These are phyloP conservation scores for Annulohypoxylon truncatum DNA, from an alignment of 2,329 filamentous ascomycete genomes.

Conservation along the genomic window DNA sequence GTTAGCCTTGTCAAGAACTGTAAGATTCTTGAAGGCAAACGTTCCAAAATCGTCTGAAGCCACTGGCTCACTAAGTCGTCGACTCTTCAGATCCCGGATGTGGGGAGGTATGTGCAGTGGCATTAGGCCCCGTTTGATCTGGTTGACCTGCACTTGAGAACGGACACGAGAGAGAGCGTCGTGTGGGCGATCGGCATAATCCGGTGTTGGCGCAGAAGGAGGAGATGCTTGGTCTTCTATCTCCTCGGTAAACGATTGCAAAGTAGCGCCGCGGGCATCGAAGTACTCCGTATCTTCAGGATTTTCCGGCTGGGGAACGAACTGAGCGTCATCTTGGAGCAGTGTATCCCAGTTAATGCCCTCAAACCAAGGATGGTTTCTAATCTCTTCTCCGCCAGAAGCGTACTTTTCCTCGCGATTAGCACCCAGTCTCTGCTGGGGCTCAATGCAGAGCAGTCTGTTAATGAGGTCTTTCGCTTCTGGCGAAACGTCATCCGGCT, in stretches of 20 bases:
- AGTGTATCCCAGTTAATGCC: slow-evolving; percentile 90
- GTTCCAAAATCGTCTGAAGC: slow-evolving; percentile 92
- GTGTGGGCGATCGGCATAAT: slow-evolving; percentile 90
- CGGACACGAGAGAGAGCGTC: slow-evolving; percentile 92
- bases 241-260: slow-evolving; percentile 93
- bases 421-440: slow-evolving; percentile 82
- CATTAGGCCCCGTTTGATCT: slow-evolving; percentile 91
- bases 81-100: slow-evolving; percentile 88
- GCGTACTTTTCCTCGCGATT: slow-evolving; percentile 85
- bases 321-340: slow-evolving; percentile 94
- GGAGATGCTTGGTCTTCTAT: slow-evolving; percentile 89
- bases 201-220: slow-evolving; percentile 75
- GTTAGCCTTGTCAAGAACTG: slow-evolving; percentile 96
- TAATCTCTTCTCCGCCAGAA: slow-evolving; percentile 91
- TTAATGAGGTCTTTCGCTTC: slow-evolving; percentile 97
- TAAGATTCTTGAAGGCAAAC: slow-evolving; percentile 97
- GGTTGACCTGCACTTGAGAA: slow-evolving; percentile 77
- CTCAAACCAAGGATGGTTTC: slow-evolving; percentile 87
- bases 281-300: slow-evolving; percentile 99
- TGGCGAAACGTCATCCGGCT: slow-evolving; percentile 80
- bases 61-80: slow-evolving; percentile 90
- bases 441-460: slow-evolving; percentile 86
- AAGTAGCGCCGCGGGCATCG: slow-evolving; percentile 87
- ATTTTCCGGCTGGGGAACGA: slow-evolving; percentile 91
- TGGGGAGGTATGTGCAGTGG: slow-evolving; percentile 96